phyloP scores from a whole-genome alignment of 306 rosid species.

The Vachellia collinsii region DNA sequence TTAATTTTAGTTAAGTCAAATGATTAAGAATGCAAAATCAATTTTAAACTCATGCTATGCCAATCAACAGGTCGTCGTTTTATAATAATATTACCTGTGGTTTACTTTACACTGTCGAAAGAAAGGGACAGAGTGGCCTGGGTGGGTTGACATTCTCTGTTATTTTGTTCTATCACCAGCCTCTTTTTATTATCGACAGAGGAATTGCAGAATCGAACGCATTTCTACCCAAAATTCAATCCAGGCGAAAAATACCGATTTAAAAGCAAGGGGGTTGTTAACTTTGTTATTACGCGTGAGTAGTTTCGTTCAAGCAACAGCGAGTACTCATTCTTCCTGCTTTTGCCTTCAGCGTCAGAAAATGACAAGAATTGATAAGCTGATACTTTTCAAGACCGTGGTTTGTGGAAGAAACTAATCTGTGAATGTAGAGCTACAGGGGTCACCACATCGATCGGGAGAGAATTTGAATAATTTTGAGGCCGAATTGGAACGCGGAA shows the following conservation, averaged over 20 bases:
- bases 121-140: not conserved
- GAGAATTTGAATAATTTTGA: conserved; percentile 70
- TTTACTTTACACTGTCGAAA: not conserved
- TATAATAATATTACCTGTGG: not conserved
- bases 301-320: conserved; percentile 24
- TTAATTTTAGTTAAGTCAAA: not conserved
- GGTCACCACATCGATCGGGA: conserved; percentile 52
- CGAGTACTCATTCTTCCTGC: conserved; percentile 35
- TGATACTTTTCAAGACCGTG: conserved; percentile 29
- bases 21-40: not conserved
- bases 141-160: conserved; percentile 41
- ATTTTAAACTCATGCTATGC: not conserved
- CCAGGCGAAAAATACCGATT: not conserved
- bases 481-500: conserved; percentile 61
- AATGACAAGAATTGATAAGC: conserved; percentile 46
- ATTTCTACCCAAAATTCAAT: not conserved
- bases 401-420: conserved; percentile 21
- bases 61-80: not conserved
- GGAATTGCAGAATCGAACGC: conserved; percentile 13
- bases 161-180: not conserved
- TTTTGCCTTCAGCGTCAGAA: conserved; percentile 51
- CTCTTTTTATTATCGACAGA: not conserved
- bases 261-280: not conserved
- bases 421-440: conserved; percentile 52
- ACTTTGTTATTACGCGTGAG: conserved; percentile 10